phyloP scores from a whole-genome alignment of 192 early-diverging fungal species.

The Backusella sp. region DNA sequence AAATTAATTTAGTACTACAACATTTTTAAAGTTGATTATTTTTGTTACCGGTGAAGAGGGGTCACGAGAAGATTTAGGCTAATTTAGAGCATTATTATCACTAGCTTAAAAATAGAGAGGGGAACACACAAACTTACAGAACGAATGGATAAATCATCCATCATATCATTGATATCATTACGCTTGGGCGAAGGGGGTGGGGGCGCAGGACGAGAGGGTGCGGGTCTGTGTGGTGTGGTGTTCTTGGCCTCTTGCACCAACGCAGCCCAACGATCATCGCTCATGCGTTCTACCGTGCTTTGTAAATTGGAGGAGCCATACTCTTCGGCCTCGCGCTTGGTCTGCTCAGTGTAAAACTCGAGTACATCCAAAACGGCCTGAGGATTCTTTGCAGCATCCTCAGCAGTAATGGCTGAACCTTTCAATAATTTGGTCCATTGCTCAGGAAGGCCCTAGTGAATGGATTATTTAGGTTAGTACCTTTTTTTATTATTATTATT shows the following conservation, averaged over 20 bases:
- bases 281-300: conserved; percentile 30
- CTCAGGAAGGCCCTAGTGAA: conserved; percentile 79
- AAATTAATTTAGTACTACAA: conserved; percentile 1
- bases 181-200: conserved; percentile 21
- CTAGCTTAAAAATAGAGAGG: neutral
- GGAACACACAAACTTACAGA: neutral
- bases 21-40: neutral
- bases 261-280: conserved; percentile 61
- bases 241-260: conserved; percentile 46
- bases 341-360: conserved; percentile 96
- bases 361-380: conserved; percentile 98
- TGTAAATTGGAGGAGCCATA: conserved; percentile 45
- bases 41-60: neutral
- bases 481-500: neutral
- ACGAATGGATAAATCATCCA: conserved; percentile 34
- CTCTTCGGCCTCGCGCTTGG: conserved; percentile 54
- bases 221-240: neutral
- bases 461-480: neutral
- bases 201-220: conserved; percentile 29
- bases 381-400: conserved; percentile 97
- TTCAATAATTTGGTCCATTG: conserved; percentile 95
- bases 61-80: neutral
- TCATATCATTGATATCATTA: conserved; percentile 28
- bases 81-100: neutral
- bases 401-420: conserved; percentile 92